Evolutionary conservation across 306 rosid species (phyloP).

Genomic region (Vachellia pachyceras): DNA sequence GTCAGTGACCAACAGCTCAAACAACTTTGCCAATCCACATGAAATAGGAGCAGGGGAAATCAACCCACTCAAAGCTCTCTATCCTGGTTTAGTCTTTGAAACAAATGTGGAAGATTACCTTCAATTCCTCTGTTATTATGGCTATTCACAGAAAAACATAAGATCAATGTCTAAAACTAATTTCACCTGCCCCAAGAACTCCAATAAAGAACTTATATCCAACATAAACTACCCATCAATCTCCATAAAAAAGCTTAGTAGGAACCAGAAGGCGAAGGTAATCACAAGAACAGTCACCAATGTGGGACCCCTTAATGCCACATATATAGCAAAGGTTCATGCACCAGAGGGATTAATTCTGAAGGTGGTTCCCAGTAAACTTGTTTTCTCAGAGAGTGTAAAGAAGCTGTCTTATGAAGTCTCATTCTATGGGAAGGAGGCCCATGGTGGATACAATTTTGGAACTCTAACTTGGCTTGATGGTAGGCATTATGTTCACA

Average conservation of each 20-base stretch:
- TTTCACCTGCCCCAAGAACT: constrained; percentile 70
- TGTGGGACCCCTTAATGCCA: constrained; percentile 68
- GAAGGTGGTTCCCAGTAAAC: constrained; percentile 64
- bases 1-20: constrained; percentile 73
- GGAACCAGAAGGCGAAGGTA: constrained; percentile 46
- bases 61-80: constrained; percentile 74
- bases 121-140: constrained; percentile 76
- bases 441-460: constrained; percentile 74
- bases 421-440: constrained; percentile 67
- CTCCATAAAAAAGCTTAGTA: constrained; percentile 60
- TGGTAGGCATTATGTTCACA: constrained; percentile 68
- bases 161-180: constrained; percentile 63
- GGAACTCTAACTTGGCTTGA: constrained; percentile 85
- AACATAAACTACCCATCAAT: constrained; percentile 86
- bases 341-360: constrained; percentile 71
- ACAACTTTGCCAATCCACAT: constrained; percentile 64
- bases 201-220: constrained; percentile 73
- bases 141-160: constrained; percentile 65
- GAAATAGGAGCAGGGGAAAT: constrained; percentile 91
- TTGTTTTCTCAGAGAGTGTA: constrained; percentile 57
- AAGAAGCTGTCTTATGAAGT: constrained; percentile 59
- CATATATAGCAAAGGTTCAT: constrained; percentile 68
- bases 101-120: constrained; percentile 59
- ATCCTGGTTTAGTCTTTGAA: constrained; percentile 88
- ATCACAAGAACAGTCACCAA: constrained; percentile 79